Conservation (phyloP, 805 yeast species). For the Myxozyma vanderwaltii region DNA sequence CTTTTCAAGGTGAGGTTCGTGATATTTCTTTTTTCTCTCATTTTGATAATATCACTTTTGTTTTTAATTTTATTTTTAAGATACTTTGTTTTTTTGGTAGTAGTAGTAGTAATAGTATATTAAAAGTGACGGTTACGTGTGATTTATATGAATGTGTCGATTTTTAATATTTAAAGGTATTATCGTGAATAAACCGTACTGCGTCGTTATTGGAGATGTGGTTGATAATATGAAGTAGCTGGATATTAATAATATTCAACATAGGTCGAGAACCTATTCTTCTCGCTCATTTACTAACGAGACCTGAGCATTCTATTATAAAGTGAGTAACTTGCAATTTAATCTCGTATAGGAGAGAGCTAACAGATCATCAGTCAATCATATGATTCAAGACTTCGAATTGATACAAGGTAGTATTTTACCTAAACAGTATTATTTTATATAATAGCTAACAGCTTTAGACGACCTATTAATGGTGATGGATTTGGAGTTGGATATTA, state of each 20-base stretch:
- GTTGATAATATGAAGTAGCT: neutral
- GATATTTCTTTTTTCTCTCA: too few species aligned
- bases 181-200: neutral
- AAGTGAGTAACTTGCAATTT: too few species aligned
- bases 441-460: slow-evolving; percentile 27
- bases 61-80: too few species aligned
- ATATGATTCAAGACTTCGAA: slow-evolving; percentile 82
- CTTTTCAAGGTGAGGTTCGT: neutral
- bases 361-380: slow-evolving; percentile 65
- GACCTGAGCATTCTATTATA: slow-evolving; percentile 96
- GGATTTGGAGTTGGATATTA: slow-evolving; percentile 98
- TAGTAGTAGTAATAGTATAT: too few species aligned
- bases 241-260: neutral
- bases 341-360: too few species aligned
- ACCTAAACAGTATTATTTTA: neutral
- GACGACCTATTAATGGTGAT: slow-evolving; percentile 96
- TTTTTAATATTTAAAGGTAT: slow-evolving; percentile 78
- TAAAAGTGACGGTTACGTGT: too few species aligned
- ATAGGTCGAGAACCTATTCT: slow-evolving; percentile 81
- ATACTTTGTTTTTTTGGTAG: too few species aligned
- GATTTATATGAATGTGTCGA: slow-evolving; percentile 67
- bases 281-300: slow-evolving; percentile 80
- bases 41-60: too few species aligned
- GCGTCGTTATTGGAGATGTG: neutral
- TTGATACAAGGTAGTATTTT: slow-evolving; percentile 56